These are phyloP conservation scores for Trichoderma virens DNA, from an alignment of 495 filamentous ascomycete species.

Conservation along the genomic window DNA sequence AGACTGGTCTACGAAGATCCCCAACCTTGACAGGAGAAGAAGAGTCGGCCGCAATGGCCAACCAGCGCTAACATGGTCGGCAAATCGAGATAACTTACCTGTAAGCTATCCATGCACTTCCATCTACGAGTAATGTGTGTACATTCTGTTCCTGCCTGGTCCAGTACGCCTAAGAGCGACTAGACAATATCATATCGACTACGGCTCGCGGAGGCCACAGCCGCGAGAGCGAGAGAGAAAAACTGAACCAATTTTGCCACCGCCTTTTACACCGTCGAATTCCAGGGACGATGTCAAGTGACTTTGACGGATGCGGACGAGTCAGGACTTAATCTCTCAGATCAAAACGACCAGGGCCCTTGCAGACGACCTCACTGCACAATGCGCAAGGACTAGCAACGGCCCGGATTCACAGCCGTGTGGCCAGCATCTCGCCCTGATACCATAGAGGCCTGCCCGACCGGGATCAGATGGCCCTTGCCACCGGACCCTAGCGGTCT, in stretches of 20 bases:
- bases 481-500: constrained; percentile 9
- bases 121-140: too few species aligned
- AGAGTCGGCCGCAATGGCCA: neutral
- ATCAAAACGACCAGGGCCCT: neutral
- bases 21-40: neutral
- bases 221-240: neutral
- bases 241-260: neutral
- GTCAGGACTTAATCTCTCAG: constrained; percentile 7
- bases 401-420: constrained; percentile 8
- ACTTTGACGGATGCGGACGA: constrained; percentile 7
- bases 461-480: neutral
- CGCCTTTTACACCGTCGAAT: constrained; percentile 6
- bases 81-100: neutral
- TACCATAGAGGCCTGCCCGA: neutral
- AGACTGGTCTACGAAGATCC: neutral
- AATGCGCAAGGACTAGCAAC: constrained; percentile 6
- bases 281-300: constrained; percentile 4
- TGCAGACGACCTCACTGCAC: neutral
- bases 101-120: neutral
- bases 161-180: neutral
- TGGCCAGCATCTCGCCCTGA: constrained; percentile 5
- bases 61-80: constrained; percentile 1
- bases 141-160: too few species aligned
- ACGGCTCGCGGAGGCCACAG: neutral
- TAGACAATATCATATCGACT: neutral